These are phyloP conservation scores for Boechera divaricarpa DNA, from an alignment of 345 rosid genomes.

Conservation along the genomic window DNA sequence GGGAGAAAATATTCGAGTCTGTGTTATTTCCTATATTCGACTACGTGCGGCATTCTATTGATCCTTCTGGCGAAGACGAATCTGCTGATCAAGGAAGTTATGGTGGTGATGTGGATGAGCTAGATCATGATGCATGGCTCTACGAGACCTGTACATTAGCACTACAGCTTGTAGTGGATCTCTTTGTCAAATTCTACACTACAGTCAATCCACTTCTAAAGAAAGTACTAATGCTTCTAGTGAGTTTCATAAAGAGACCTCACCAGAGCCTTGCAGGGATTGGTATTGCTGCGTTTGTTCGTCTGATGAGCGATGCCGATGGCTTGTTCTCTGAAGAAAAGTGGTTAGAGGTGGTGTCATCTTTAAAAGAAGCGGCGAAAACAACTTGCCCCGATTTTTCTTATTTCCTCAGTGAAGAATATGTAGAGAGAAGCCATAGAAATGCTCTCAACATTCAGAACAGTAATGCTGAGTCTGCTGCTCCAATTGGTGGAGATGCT, in stretches of 20 bases:
- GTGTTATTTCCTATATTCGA: conserved; percentile 97
- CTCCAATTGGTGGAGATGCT: conserved; percentile 48
- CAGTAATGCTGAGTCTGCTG: conserved; percentile 53
- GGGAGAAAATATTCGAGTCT: conserved; percentile 93
- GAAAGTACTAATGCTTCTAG: conserved; percentile 82
- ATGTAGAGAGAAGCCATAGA: conserved; percentile 43
- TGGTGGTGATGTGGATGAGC: conserved; percentile 68
- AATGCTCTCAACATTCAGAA: conserved; percentile 46
- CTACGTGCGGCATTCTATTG: conserved; percentile 97
- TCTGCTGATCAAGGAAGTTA: conserved; percentile 65
- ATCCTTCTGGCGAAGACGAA: conserved; percentile 78
- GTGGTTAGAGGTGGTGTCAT: conserved; percentile 89
- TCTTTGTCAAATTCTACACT: conserved; percentile 87
- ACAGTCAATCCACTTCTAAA: conserved; percentile 92
- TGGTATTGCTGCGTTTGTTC: conserved; percentile 97
- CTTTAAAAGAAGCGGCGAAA: conserved; percentile 85
- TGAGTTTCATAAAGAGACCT: conserved; percentile 93
- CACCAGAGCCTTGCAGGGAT: conserved; percentile 99
- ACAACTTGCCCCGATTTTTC: conserved; percentile 90
- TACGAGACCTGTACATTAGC: conserved; percentile 99
- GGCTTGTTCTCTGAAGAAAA: conserved; percentile 87
- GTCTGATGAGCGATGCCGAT: conserved; percentile 96
- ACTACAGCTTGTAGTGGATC: conserved; percentile 96
- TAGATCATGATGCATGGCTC: conserved; percentile 98
- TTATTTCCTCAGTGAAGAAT: conserved; percentile 60